phyloP scores from a whole-genome alignment of 2,329 filamentous ascomycete species.

The Pestalotiopsis sp. region DNA sequence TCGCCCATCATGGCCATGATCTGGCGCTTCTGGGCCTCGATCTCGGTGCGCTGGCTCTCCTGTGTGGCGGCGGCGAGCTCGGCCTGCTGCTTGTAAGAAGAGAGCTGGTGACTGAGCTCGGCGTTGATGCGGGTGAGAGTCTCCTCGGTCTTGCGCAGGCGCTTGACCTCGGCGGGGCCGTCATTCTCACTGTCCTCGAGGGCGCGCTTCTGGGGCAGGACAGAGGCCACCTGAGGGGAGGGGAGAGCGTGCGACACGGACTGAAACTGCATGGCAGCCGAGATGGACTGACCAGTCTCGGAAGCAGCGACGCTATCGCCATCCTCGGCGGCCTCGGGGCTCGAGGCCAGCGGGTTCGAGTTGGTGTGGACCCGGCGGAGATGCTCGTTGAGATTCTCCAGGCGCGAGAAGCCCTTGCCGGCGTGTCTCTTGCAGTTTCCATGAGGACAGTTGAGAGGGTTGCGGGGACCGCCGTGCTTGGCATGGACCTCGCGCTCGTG shows the following conservation, averaged over 20 bases:
- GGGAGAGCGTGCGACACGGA: conserved; percentile 10
- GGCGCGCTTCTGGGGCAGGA: conserved; percentile 52
- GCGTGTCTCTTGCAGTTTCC: conserved; percentile 85
- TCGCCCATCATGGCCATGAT: conserved; percentile 50
- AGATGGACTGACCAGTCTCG: not conserved
- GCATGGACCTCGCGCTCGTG: conserved; percentile 94
- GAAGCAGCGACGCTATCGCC: conserved; percentile 38
- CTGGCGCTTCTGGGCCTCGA: conserved; percentile 15
- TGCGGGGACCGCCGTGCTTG: conserved; percentile 86
- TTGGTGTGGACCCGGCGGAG: conserved; percentile 83
- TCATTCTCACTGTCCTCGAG: conserved; percentile 38
- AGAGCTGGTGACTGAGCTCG: conserved; percentile 37
- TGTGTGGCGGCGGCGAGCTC: not conserved
- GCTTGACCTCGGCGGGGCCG: conserved; percentile 67
- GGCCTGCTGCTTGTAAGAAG: conserved; percentile 45
- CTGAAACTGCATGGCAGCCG: not conserved
- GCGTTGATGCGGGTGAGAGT: conserved; percentile 46
- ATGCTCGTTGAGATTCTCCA: conserved; percentile 94
- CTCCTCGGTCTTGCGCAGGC: conserved; percentile 66
- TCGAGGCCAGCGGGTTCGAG: conserved; percentile 27
- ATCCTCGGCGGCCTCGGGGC: conserved; percentile 37
- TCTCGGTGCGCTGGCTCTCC: not conserved
- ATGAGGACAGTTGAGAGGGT: conserved; percentile 84
- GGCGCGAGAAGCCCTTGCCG: conserved; percentile 87
- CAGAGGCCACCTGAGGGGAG: conserved; percentile 15